Evolutionary conservation across 257 asterid species (phyloP), one percentile per base, ranked within the genome.

Genomic region (Perilla frutescens): DNA sequence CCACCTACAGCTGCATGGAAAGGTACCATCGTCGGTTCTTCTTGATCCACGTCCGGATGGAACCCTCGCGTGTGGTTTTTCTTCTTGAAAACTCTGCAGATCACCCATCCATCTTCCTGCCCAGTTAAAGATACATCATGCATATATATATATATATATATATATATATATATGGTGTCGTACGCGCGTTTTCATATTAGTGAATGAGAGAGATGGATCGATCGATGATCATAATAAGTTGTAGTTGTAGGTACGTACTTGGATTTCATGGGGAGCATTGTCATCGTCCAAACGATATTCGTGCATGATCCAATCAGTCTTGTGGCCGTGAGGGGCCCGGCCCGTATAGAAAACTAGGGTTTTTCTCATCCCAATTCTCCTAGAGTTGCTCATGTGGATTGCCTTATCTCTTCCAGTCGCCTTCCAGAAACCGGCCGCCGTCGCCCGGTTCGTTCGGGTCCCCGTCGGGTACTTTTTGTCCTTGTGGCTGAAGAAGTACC

Each of bases 251-350:
- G 26, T 3, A 36, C 73, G 53, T 77, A 86, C 94, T 77, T 88
- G 95, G 47, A 80, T 67, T 37, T 84, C 71, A 10, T 62, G 84
- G 56, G 67, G 75, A 31, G 73, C 55, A 11, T 80, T 61, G 69
- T 86, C 87, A 9, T 89, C 89, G 41, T 84, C 89, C n/a, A 91
- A 81, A 39, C 96, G 94, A 63, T 89, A 91, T 44, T 91, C 97
- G 60, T 89, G 97, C 97, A 91, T 91, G 85, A 91, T 91, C 97
- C 97, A 91, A 47, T 89, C 97, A 1, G 96, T 91, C 73, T 89
- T 91, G 31, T 83, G 90, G 77, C 97, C 97, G 31, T 80, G 97
- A 70, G 97, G 97, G 63, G 96, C 97, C 3, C 97, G 89, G 31
- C 97, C 97, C 26, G 87, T 85, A 84, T 89, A 91, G 82, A 91